Evolutionary conservation across 2,329 filamentous ascomycete species (phyloP), one percentile per base, ranked within the genome.

Genomic region (Ophiosphaerella korrae): DNA sequence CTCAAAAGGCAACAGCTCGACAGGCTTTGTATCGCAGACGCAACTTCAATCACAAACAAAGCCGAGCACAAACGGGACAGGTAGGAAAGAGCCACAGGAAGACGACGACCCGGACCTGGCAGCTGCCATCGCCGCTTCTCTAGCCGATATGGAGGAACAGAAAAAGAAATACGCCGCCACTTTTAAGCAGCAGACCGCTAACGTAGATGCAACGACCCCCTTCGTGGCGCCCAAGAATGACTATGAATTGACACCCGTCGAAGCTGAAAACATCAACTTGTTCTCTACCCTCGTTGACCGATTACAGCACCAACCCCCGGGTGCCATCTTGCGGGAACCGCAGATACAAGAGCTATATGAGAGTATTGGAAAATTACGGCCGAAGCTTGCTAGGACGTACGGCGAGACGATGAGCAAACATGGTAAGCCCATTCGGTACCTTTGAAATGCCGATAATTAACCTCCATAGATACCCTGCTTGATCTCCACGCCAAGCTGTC

Each of bases 341-440:
- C 94, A 97, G 71, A 97, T 99, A 43, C 94, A 99, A 74, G 94
- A 99, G 75, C 80, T 99, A 4, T 99, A 99, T 71, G 94, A 97
- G 68, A 95, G 92, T 64, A 97, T 99, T 64, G 92, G 93, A n/a
- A 83, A 91, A 13, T 78, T 99, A 56, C 84, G 94, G 42, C 94
- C 94, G 1, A 99, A 99, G 74, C 80, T 99, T 48, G 94, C 94
- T 4, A 85, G 94, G 50, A 97, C 93, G 0, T 97, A 97, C 70
- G 94, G 94, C 48, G 94, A 99, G 77, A 97, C 94, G 0, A 97
- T 99, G 94, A 97, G 94, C 83, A 99, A 99, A 75, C 94, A 97
- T 74, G 92, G 90, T 90, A 78, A 71, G 85, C 76, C 3, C 11
- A 14, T 3, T 32, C n/a, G 3, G 5, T 18, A 18, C 5, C 7